Evolutionary conservation across 1,139 yeast genomes (phyloP).

Genomic region (Debaryomycetaceae sp.): DNA sequence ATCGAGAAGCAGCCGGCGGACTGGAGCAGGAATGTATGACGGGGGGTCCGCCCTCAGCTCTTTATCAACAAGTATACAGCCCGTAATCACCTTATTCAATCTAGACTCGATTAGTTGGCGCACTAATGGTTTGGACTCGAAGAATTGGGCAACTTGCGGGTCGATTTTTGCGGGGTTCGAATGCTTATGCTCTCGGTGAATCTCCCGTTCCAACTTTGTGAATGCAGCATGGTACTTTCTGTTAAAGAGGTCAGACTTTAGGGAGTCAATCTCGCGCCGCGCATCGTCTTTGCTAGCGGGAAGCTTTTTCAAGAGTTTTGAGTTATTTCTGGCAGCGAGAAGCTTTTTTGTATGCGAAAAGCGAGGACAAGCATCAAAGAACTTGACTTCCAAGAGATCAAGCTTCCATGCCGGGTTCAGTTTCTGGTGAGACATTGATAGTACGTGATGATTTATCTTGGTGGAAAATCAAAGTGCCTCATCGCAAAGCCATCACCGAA

Average conservation of each 20-base stretch:
- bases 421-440: constrained; percentile 2
- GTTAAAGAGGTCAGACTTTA: constrained; percentile 36
- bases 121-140: constrained; percentile 13
- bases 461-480: not conserved
- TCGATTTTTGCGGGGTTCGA: constrained; percentile 17
- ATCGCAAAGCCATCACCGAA: not conserved
- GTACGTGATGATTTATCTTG: no score
- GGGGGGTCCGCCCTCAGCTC: constrained; percentile 23
- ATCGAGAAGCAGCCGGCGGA: constrained; percentile 14
- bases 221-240: constrained; percentile 41
- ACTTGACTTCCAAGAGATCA: constrained; percentile 42
- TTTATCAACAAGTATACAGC: constrained; percentile 16
- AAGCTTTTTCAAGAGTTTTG: constrained; percentile 31
- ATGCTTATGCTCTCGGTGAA: constrained; percentile 7
- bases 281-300: constrained; percentile 34
- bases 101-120: constrained; percentile 20
- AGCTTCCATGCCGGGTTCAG: constrained; percentile 26
- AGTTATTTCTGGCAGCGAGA: constrained; percentile 35
- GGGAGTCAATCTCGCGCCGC: constrained; percentile 25
- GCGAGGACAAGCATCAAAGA: constrained; percentile 35
- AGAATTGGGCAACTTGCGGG: constrained; percentile 10
- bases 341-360: constrained; percentile 42
- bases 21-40: constrained; percentile 16
- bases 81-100: constrained; percentile 17
- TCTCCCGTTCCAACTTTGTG: constrained; percentile 28